Evolutionary conservation across 192 early-diverging fungal genomes (phyloP), one percentile per base, ranked within the genome.

Genomic region (Coemansia sp.): DNA sequence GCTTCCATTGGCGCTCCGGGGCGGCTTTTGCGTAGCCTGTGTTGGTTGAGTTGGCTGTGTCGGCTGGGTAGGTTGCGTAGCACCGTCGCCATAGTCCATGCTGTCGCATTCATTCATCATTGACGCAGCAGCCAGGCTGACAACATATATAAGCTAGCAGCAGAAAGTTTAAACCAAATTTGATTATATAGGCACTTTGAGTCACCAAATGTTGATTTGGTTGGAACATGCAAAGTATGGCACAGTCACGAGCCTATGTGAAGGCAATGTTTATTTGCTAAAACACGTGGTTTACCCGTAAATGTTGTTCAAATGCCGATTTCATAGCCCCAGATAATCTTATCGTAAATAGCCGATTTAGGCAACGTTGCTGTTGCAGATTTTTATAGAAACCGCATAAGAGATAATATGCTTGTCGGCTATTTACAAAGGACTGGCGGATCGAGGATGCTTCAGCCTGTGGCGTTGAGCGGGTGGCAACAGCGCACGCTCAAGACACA

Each of bases 41-140:
- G 69, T 81, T 2, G 60, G 66, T 50, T 82, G 79, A 0, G 79
- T 81, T 1, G 73, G 62, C 53, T 82, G 73, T 4, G 72, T 75
- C 2, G 69, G 65, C 55, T 79, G 76, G 47, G 78, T 79, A n/a
- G 59, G 65, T 55, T 79, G 76, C 25, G 78, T 79, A 21, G 59
- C 47, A 17, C 66, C 60, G 19, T 24, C 53, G 9, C 10, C 60
- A 50, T 47, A 59, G 47, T 17, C 25, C 23, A 55, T 55, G 21
- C 22, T 49, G 43, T 32, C 43, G 43, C 17, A 52, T 2, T 55
- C 43, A 41, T 32, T 61, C 47, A 49, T 49, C 4, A 7, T 49
- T 43, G 41, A 15, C 15, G 12, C 14, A 43, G 41, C 41, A 15
- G 41, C 41, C 41, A 43, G 41, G 12, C 15, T 43, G 11, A n/a